Evolutionary conservation across 108 stramenopile species (phyloP).

Genomic region (Mediolabrus comicus): DNA sequence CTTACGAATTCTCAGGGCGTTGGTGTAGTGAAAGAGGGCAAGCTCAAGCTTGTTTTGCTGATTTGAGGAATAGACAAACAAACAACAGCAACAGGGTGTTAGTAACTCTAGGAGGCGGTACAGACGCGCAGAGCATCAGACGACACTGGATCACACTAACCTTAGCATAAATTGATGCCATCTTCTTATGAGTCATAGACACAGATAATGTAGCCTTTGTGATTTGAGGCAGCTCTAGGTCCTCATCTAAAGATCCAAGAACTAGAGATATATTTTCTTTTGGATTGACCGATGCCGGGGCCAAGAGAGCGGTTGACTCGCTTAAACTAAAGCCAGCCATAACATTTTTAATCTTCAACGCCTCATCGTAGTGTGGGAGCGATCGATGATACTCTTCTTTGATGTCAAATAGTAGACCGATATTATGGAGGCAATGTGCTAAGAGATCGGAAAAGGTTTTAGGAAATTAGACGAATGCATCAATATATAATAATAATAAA

Average conservation of each 20-base stretch:
- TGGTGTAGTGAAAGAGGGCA: slow-evolving; percentile 28
- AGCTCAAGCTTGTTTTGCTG: slow-evolving; percentile 26
- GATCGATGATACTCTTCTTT: slow-evolving; percentile 41
- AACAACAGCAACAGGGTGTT: background rate
- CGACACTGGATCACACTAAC: background rate
- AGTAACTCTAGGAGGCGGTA: background rate
- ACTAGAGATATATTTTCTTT: slow-evolving; percentile 19
- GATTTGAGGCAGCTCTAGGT: slow-evolving; percentile 6
- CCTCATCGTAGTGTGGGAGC: slow-evolving; percentile 42
- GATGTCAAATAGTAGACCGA: slow-evolving; percentile 34
- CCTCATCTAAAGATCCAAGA: slow-evolving; percentile 22
- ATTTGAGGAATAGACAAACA: background rate
- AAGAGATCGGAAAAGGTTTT: background rate
- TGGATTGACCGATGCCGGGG: slow-evolving; percentile 2
- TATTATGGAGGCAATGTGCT: slow-evolving; percentile 45
- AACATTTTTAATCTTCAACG: slow-evolving; percentile 32
- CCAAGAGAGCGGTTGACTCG: slow-evolving; percentile 9
- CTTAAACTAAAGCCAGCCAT: slow-evolving; percentile 18
- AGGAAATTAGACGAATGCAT: background rate
- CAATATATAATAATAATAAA: background rate
- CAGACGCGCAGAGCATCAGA: background rate
- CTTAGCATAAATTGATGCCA: slow-evolving; percentile 36
- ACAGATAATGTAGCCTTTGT: slow-evolving; percentile 33
- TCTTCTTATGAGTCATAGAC: slow-evolving; percentile 26
- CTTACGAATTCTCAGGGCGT: slow-evolving; percentile 38